Conservation (phyloP, 345 rosid species). For the Eutrema japonicum region DNA sequence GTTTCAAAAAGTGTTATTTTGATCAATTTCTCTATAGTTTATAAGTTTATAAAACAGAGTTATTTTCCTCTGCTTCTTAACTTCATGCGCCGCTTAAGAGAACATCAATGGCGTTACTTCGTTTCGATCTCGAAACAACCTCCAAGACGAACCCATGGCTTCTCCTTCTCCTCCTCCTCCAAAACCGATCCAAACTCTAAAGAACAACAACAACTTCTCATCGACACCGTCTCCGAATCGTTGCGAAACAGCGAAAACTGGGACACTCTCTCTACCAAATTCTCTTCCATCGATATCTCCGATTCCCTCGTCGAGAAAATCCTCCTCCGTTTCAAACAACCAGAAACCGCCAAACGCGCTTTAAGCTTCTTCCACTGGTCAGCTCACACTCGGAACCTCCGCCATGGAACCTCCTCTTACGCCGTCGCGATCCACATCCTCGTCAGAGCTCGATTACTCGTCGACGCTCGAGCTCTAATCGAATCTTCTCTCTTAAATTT, state of each 20-base stretch:
- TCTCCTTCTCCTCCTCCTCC: too few relatives aligned
- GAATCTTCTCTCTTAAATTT: conserved; percentile 55
- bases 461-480: conserved; percentile 69
- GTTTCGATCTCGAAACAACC: too few relatives aligned
- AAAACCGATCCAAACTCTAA: conserved; percentile 8
- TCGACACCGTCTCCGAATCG: conserved; percentile 48
- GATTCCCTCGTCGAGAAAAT: conserved; percentile 50
- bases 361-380: conserved; percentile 85
- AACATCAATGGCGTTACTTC: too few relatives aligned
- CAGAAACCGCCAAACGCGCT: conserved; percentile 64
- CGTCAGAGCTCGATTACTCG: conserved; percentile 54
- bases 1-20: too few relatives aligned
- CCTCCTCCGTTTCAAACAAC: conserved; percentile 67
- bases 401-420: conserved; percentile 57
- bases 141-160: too few relatives aligned
- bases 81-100: too few relatives aligned
- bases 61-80: too few relatives aligned
- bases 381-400: conserved; percentile 48
- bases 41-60: too few relatives aligned
- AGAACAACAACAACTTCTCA: conserved; percentile 8
- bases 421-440: conserved; percentile 62
- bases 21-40: too few relatives aligned
- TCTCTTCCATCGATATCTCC: conserved; percentile 46
- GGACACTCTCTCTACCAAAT: conserved; percentile 59
- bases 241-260: conserved; percentile 53